A percentile compares a stretch with the other conserved stretches of the same genome.
phyloP scores from a whole-genome alignment of 1,284 basidiomycete species.

The Pascua guehoae region DNA sequence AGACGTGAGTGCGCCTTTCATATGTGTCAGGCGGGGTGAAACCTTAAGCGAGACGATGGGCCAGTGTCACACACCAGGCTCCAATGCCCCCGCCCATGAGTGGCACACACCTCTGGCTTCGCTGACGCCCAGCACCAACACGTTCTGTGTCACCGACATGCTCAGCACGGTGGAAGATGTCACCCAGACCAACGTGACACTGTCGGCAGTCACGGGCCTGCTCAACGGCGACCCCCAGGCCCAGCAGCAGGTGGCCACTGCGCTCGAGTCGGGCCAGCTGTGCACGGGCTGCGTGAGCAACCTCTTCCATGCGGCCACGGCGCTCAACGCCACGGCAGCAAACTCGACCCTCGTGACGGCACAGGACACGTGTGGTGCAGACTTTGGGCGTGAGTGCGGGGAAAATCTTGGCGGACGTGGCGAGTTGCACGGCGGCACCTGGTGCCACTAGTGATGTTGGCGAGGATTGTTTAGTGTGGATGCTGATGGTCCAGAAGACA shows the following conservation, averaged over 20 bases:
- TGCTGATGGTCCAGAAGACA: no score
- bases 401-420: no score
- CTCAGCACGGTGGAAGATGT: slow-evolving; percentile 33
- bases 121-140: slow-evolving; percentile 27
- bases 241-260: slow-evolving; percentile 13
- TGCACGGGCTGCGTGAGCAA: slow-evolving; percentile 41
- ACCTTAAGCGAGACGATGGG: no score
- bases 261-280: slow-evolving; percentile 26
- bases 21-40: neutral
- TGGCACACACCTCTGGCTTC: neutral
- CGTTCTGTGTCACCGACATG: slow-evolving; percentile 38
- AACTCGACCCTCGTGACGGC: no score
- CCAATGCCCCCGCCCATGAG: neutral
- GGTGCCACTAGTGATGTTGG: no score
- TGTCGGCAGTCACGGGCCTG: slow-evolving; percentile 26
- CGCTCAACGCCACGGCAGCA: no score
- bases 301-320: no score
- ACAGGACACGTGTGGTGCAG: no score
- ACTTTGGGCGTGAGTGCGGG: no score
- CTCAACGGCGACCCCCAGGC: slow-evolving; percentile 20
- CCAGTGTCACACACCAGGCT: no score
- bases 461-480: no score
- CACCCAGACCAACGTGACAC: slow-evolving; percentile 25
- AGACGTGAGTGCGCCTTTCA: slow-evolving; percentile 27
- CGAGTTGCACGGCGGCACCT: no score